These are phyloP conservation scores for barley (Hordeum vulgare) DNA, from an alignment of 176 grass and related monocot species.

Conservation along the genomic window DNA sequence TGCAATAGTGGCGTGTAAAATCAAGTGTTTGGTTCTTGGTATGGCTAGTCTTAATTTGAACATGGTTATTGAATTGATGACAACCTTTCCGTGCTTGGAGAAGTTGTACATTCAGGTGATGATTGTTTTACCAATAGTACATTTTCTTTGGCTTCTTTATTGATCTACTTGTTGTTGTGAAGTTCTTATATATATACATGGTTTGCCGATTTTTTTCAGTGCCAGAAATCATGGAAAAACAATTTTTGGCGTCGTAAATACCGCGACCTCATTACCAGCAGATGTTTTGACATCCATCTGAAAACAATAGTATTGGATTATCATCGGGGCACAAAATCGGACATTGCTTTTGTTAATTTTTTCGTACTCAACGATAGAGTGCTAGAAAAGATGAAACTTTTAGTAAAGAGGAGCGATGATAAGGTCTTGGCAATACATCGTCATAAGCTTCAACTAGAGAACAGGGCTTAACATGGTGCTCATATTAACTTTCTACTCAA, in stretches of 20 bases:
- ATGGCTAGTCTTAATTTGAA: not conserved
- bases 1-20: not conserved
- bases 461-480: not conserved
- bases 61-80: not conserved
- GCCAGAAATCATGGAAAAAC: not conserved
- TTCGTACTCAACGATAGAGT: not conserved
- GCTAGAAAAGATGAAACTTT: not conserved
- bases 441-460: not conserved
- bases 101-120: not conserved
- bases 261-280: not conserved
- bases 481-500: not conserved
- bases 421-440: not conserved
- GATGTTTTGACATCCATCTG: not conserved
- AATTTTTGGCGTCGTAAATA: not conserved
- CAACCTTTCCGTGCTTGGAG: not conserved
- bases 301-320: not conserved
- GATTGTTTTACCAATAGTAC: not conserved
- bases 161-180: not conserved
- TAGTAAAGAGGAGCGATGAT: not conserved
- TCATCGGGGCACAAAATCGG: not conserved
- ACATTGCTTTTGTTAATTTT: not conserved
- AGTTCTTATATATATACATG: not conserved
- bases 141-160: not conserved
- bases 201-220: not conserved
- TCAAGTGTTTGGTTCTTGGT: not conserved